phyloP scores from a whole-genome alignment of 768 basidiomycete species.

The Suillus spraguei region DNA sequence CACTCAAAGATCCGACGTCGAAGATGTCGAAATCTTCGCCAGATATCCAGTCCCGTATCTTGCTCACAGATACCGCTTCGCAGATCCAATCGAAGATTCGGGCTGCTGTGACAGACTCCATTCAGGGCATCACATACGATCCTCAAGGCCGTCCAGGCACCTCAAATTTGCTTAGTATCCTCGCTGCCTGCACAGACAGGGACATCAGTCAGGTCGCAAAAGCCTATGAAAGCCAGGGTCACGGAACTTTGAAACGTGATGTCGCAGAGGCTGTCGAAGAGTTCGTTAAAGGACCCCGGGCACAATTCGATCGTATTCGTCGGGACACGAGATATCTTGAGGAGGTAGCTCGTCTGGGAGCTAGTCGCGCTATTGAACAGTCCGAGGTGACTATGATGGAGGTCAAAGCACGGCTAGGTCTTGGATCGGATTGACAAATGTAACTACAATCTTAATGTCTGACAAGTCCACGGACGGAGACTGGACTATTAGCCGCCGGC shows the following conservation, averaged over 20 bases:
- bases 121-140: constrained; percentile 75
- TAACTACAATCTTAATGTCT: neutral
- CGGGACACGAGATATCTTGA: constrained; percentile 61
- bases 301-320: constrained; percentile 66
- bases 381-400: constrained; percentile 66
- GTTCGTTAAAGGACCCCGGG: constrained; percentile 63
- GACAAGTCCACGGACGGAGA: constrained; percentile 53
- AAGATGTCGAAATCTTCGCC: constrained; percentile 98
- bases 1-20: constrained; percentile 78
- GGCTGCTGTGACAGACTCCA: constrained; percentile 84
- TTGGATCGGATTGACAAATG: constrained; percentile 28
- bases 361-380: constrained; percentile 57
- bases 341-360: constrained; percentile 65
- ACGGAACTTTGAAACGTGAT: constrained; percentile 71
- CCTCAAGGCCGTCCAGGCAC: constrained; percentile 80
- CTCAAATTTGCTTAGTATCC: constrained; percentile 78
- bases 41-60: constrained; percentile 76
- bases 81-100: constrained; percentile 74
- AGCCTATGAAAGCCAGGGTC: constrained; percentile 56
- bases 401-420: constrained; percentile 70
- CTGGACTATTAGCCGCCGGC: constrained; percentile 39
- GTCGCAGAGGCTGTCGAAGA: constrained; percentile 75
- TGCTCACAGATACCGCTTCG: constrained; percentile 72
- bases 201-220: constrained; percentile 47
- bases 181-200: constrained; percentile 69